Conservation (phyloP, 2,329 filamentous ascomycete genomes). For the Volutella citrinella region DNA sequence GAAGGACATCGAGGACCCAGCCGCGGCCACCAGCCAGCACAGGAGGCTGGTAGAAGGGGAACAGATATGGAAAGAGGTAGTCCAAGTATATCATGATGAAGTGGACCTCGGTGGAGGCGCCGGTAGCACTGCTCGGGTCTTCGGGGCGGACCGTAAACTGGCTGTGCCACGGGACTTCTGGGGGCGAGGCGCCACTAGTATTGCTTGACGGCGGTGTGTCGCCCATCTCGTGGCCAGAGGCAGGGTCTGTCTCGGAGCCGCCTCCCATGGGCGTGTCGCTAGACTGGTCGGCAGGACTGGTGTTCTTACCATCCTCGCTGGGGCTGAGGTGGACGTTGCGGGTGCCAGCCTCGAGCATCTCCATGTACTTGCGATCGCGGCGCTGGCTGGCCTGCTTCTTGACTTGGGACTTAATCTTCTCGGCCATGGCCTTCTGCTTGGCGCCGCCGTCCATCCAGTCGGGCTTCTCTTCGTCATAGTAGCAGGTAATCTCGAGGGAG, state of each 20-base stretch:
- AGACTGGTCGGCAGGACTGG: slow-evolving; percentile 3
- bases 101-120: slow-evolving; percentile 32
- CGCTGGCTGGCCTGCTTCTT: slow-evolving; percentile 51
- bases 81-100: slow-evolving; percentile 60
- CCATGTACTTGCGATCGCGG: slow-evolving; percentile 47
- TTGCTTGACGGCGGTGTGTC: slow-evolving; percentile 30
- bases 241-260: slow-evolving; percentile 27
- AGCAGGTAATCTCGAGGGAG: slow-evolving; percentile 54
- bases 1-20: slow-evolving; percentile 57
- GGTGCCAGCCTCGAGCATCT: slow-evolving; percentile 37
- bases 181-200: slow-evolving; percentile 28
- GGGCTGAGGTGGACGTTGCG: slow-evolving; percentile 21
- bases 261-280: slow-evolving; percentile 14
- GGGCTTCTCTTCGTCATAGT: slow-evolving; percentile 50
- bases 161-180: slow-evolving; percentile 31
- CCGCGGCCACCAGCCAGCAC: slow-evolving; percentile 54
- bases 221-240: slow-evolving; percentile 19
- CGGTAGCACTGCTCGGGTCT: slow-evolving; percentile 17
- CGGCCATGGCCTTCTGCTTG: slow-evolving; percentile 48
- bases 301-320: slow-evolving; percentile 9
- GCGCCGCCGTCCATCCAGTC: slow-evolving; percentile 56
- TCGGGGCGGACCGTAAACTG: slow-evolving; percentile 22
- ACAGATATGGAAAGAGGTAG: slow-evolving; percentile 59
- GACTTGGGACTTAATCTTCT: slow-evolving; percentile 54
- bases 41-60: slow-evolving; percentile 59